Conservation (phyloP, 345 rosid species). For the Eucalyptus sp. region DNA sequence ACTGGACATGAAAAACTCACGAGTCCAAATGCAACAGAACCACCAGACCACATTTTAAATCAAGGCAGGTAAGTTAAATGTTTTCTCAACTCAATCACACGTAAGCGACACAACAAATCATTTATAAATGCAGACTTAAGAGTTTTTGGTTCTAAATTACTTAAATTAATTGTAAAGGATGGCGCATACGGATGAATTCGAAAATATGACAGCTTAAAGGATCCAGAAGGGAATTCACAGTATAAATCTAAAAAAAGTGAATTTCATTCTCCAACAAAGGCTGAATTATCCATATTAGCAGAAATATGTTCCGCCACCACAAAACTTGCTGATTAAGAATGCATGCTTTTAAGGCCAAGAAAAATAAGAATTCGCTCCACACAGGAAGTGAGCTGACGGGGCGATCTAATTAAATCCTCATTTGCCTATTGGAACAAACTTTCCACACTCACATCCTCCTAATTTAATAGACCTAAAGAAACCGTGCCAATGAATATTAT, state of each 20-base stretch:
- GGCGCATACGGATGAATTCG: rapidly evolving
- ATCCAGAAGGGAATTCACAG: neutral
- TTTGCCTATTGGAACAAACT: neutral
- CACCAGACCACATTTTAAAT: neutral
- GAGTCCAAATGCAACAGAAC: neutral
- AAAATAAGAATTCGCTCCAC: neutral
- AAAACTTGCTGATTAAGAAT: neutral
- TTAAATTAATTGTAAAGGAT: neutral
- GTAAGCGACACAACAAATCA: neutral
- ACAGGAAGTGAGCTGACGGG: neutral
- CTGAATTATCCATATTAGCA: neutral
- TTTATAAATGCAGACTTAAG: neutral
- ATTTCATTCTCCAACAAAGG: neutral
- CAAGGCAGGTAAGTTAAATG: neutral
- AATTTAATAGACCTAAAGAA: neutral
- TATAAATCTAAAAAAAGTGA: neutral
- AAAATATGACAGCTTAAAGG: neutral
- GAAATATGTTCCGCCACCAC: neutral
- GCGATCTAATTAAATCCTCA: neutral
- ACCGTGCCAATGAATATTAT: neutral
- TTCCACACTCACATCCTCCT: neutral
- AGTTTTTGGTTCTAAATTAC: neutral
- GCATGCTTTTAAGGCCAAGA: neutral
- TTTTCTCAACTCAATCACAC: neutral
- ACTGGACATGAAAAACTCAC: neutral